These are phyloP conservation scores for Coffea eugenioides DNA, from an alignment of 257 asterid genomes.

Conservation along the genomic window DNA sequence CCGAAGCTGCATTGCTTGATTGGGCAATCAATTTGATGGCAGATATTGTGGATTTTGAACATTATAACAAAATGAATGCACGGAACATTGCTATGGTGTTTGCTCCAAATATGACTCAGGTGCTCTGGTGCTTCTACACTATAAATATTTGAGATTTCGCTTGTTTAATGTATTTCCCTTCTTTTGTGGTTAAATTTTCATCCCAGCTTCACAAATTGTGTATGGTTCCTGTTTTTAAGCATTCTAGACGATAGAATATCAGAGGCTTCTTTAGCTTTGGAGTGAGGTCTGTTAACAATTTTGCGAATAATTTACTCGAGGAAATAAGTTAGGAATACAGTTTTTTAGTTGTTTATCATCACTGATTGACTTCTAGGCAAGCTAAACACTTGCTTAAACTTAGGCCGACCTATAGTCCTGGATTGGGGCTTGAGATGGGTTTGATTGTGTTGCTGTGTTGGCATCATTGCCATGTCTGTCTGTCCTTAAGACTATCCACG, in stretches of 20 bases:
- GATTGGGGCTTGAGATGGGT: not conserved
- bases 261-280: not conserved
- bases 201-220: not conserved
- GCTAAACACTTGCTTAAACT: not conserved
- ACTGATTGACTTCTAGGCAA: not conserved
- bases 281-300: not conserved
- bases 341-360: not conserved
- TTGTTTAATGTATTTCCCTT: not conserved
- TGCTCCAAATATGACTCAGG: slow-evolving; percentile 96
- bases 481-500: not conserved
- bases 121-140: slow-evolving; percentile 13
- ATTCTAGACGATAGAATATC: not conserved
- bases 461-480: not conserved
- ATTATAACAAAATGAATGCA: slow-evolving; percentile 75
- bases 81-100: slow-evolving; percentile 90
- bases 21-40: slow-evolving; percentile 87
- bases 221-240: not conserved
- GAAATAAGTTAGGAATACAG: not conserved
- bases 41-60: slow-evolving; percentile 60
- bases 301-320: not conserved
- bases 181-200: not conserved
- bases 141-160: not conserved
- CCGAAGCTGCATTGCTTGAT: slow-evolving; percentile 66
- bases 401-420: not conserved
- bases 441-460: not conserved